Percentiles rank a stretch among this genome's conserved stretches.
Evolutionary conservation across 2,329 filamentous ascomycete species (phyloP).

Genomic region (Phoma sp.): DNA sequence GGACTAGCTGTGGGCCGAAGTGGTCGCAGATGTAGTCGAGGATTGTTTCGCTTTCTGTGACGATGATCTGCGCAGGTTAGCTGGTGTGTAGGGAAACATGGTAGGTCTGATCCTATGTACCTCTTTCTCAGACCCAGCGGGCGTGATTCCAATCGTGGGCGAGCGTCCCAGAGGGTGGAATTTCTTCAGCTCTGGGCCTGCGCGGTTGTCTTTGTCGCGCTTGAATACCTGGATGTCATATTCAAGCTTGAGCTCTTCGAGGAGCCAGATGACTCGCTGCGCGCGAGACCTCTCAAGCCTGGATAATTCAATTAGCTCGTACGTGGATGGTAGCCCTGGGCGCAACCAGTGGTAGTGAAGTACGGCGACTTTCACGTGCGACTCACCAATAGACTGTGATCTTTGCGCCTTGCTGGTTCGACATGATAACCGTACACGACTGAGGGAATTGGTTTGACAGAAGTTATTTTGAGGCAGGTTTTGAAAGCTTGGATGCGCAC

Average conservation of each 20-base stretch:
- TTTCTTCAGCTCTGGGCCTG: slow-evolving; percentile 76
- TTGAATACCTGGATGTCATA: slow-evolving; percentile 85
- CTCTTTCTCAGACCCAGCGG: slow-evolving; percentile 54
- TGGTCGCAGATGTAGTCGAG: slow-evolving; percentile 80
- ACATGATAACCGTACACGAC: slow-evolving; percentile 11
- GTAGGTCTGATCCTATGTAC: background rate
- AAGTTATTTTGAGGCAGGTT: background rate
- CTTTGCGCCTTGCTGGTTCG: slow-evolving; percentile 41
- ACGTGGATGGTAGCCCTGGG: background rate
- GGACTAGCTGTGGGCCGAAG: slow-evolving; percentile 61
- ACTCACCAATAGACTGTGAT: slow-evolving; percentile 47
- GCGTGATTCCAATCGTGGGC: slow-evolving; percentile 73
- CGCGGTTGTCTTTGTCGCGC: slow-evolving; percentile 68
- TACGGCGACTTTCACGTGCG: slow-evolving; percentile 7
- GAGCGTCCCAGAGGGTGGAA: slow-evolving; percentile 88
- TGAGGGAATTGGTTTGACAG: background rate
- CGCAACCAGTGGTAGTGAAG: background rate
- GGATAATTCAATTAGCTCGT: background rate
- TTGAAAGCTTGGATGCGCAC: background rate
- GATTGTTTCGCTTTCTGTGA: slow-evolving; percentile 85
- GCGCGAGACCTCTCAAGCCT: slow-evolving; percentile 86
- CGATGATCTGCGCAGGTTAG: slow-evolving; percentile 53
- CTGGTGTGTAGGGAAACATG: background rate
- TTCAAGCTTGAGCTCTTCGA: slow-evolving; percentile 79
- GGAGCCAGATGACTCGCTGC: slow-evolving; percentile 83